phyloP scores from a whole-genome alignment of 352 stramenopile genomes.

The Globisporangium megalacanthum region DNA sequence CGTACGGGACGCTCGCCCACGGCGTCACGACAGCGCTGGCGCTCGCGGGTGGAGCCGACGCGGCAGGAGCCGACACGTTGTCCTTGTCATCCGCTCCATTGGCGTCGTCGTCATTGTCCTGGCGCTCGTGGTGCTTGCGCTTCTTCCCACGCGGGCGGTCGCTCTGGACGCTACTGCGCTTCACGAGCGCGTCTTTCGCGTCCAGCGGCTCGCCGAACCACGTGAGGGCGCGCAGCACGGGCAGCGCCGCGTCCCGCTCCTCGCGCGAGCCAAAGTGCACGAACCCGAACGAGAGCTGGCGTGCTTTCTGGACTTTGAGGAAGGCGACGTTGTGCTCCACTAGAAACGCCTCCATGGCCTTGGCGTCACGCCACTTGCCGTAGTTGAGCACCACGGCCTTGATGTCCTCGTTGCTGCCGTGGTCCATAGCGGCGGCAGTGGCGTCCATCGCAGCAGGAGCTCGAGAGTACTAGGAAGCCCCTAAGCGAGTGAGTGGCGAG shows the following conservation, averaged over 20 bases:
- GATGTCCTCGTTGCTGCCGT: constrained; percentile 45
- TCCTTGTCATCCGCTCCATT: background rate
- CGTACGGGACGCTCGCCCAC: constrained; percentile 72
- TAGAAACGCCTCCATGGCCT: constrained; percentile 53
- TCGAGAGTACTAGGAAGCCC: too few species aligned
- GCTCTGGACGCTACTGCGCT: constrained; percentile 33
- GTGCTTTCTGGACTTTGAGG: constrained; percentile 71
- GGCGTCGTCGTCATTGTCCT: constrained; percentile 12
- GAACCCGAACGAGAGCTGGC: constrained; percentile 77
- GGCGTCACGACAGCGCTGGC: constrained; percentile 78
- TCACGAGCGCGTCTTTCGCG: constrained; percentile 70
- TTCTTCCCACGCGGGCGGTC: constrained; percentile 17
- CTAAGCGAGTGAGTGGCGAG: too few species aligned
- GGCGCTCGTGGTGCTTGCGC: constrained; percentile 17
- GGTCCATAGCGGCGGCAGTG: background rate
- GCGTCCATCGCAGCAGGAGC: background rate
- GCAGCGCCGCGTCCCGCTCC: constrained; percentile 47
- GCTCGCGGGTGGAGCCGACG: constrained; percentile 26
- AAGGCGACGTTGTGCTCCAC: constrained; percentile 42
- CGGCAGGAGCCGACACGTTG: background rate
- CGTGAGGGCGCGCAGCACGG: constrained; percentile 41
- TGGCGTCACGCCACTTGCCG: constrained; percentile 81
- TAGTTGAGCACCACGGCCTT: constrained; percentile 88
- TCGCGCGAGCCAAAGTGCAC: constrained; percentile 59
- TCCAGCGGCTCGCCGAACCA: constrained; percentile 72